phyloP scores from a whole-genome alignment of 495 filamentous ascomycete genomes.

The Alectoria sarmentosa region DNA sequence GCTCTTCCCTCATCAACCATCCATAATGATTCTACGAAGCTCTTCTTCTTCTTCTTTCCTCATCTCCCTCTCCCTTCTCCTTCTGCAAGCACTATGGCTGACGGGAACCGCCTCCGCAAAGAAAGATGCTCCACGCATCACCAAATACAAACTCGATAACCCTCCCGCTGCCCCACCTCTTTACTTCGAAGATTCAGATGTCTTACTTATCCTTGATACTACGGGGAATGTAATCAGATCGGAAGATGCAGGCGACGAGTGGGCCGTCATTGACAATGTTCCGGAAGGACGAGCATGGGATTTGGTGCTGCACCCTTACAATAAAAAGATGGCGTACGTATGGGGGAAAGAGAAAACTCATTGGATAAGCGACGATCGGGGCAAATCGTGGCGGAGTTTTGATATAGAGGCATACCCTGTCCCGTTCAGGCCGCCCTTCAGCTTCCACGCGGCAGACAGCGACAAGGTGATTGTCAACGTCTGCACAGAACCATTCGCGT shows the following conservation, averaged over 20 bases:
- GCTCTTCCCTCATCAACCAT: conserved; percentile 1
- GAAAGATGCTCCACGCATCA: conserved; percentile 46
- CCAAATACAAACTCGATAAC: conserved; percentile 51
- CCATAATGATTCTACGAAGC: conserved; percentile 10
- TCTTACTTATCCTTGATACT: conserved; percentile 57
- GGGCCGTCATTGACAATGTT: conserved; percentile 57
- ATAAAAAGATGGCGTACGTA: conserved; percentile 70
- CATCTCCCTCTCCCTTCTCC: conserved; percentile 16
- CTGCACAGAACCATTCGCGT: conserved; percentile 41
- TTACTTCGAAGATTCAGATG: conserved; percentile 85
- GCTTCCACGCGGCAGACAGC: conserved; percentile 73
- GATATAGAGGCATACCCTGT: conserved; percentile 45
- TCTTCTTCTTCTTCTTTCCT: not conserved
- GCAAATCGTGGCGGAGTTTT: conserved; percentile 72
- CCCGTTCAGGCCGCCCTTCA: conserved; percentile 42
- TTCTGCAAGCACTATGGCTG: conserved; percentile 11
- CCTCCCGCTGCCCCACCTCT: conserved; percentile 48
- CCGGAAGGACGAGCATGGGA: conserved; percentile 52
- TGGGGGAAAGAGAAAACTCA: conserved; percentile 58
- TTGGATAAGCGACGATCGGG: conserved; percentile 74
- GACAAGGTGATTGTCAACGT: conserved; percentile 78
- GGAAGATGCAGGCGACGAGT: conserved; percentile 66
- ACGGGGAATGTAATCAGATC: conserved; percentile 59
- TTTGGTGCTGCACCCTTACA: conserved; percentile 66
- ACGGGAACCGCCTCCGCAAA: conserved; percentile 30